Percentiles rank a stretch among this genome's conserved stretches.
phyloP scores from a whole-genome alignment of 202 grass and related monocot genomes.

The Elaeis oleifera region DNA sequence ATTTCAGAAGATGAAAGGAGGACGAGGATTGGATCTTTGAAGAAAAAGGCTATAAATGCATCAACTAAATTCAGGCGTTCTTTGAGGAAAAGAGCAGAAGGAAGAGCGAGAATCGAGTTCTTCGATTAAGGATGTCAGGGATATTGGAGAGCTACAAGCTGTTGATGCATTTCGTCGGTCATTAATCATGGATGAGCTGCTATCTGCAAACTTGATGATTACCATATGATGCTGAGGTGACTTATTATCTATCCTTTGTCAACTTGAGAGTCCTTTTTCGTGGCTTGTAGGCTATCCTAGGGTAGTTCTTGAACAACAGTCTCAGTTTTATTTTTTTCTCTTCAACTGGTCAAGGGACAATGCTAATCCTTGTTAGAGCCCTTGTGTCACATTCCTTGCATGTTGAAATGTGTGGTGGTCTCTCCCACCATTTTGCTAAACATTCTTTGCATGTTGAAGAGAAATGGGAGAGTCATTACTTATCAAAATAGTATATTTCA shows the following conservation, averaged over 20 bases:
- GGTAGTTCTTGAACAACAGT: too few species aligned
- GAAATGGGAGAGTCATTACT: too few species aligned
- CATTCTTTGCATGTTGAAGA: too few species aligned
- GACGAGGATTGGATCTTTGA: conserved; percentile 52
- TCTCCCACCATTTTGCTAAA: too few species aligned
- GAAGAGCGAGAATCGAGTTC: conserved; percentile 32
- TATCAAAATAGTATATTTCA: too few species aligned
- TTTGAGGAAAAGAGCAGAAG: conserved; percentile 56
- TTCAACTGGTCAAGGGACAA: too few species aligned
- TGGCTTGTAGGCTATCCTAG: neutral
- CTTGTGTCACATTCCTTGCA: too few species aligned
- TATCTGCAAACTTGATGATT: conserved; percentile 73
- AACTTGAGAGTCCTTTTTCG: neutral
- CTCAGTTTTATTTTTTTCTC: too few species aligned
- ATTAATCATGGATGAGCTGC: conserved; percentile 51
- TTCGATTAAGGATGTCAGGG: conserved; percentile 74
- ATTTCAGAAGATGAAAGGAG: conserved; percentile 66
- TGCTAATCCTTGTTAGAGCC: too few species aligned
- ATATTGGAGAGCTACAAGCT: conserved; percentile 55
- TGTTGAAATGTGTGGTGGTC: too few species aligned
- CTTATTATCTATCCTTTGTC: conserved; percentile 1
- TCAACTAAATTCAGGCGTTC: conserved; percentile 77
- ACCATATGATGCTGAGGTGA: conserved; percentile 84
- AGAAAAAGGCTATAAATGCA: conserved; percentile 71
- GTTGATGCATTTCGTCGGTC: conserved; percentile 56